Conservation (phyloP, 139 green algal genomes). For the Asterochloris erici region DNA sequence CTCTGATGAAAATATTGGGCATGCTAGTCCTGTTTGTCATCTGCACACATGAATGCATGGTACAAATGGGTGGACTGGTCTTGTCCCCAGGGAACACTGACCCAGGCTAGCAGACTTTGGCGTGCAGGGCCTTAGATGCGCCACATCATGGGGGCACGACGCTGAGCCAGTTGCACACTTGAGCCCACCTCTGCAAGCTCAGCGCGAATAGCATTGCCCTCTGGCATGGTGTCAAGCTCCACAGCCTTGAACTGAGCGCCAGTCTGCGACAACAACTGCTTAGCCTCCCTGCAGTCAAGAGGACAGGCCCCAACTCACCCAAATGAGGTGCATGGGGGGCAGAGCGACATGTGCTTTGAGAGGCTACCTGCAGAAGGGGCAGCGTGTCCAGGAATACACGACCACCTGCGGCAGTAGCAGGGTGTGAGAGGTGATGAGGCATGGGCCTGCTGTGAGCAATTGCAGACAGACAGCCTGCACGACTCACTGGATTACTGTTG, state of each 20-base stretch:
- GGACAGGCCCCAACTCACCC: too few species aligned
- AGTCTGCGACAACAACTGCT: slow-evolving; percentile 45
- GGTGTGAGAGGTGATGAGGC: not conserved
- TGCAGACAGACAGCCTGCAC: not conserved
- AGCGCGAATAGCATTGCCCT: slow-evolving; percentile 51
- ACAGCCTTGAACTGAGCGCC: slow-evolving; percentile 43
- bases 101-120: too few species aligned
- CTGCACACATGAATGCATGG: not conserved
- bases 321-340: too few species aligned
- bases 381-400: slow-evolving; percentile 35
- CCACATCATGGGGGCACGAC: too few species aligned
- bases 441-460: not conserved
- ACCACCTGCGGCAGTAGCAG: slow-evolving; percentile 22
- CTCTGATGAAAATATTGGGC: slow-evolving; percentile 60
- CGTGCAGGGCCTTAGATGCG: too few species aligned
- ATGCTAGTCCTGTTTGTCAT: slow-evolving; percentile 52
- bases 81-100: too few species aligned
- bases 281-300: slow-evolving; percentile 28
- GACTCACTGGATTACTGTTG: slow-evolving; percentile 23
- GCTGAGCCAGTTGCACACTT: too few species aligned
- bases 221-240: slow-evolving; percentile 51
- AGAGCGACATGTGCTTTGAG: too few species aligned
- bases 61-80: too few species aligned
- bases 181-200: slow-evolving; percentile 40
- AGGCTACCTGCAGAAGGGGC: slow-evolving; percentile 44